Evolutionary conservation across 345 rosid species (phyloP), one percentile per base, ranked within the genome.

Genomic region (Viola odorata): DNA sequence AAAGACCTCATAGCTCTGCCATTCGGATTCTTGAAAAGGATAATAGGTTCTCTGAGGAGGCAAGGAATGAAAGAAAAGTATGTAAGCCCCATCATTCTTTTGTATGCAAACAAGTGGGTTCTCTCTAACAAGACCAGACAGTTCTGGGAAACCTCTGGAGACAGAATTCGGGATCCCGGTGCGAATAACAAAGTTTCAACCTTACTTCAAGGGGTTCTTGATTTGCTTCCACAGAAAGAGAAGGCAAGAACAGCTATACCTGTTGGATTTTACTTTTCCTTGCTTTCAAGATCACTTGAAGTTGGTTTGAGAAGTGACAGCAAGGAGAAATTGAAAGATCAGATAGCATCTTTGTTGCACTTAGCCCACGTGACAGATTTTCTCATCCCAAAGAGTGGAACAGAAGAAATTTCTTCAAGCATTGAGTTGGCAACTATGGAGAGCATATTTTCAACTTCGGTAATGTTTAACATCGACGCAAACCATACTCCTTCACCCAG

Each of bases 11-110:
- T 82, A 9, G 83, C 78, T 55, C 80, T 86, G 45, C 91, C 91
- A 15, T 84, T 81, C 5, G 77, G 75, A 64, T 86, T 84, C 79
- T 81, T 89, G 82, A 84, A 59, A 68, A 79, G 92, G 65, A 82
- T 89, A 53, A 75, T 81, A 61, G 87, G 82, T 42, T 84, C 94
- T 56, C 59, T 86, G 72, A 78, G 94, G 68, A 73, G 96, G 70
- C 94, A 89, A 69, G 94, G 96, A 38, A 86, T 89, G 96, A 89
- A 83, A 67, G 94, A 89, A 50, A 89, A 81, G 55, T 81, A 81
- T 38, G 87, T 84, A 16, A 83, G 77, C 41, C 91, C 91, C 17
- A 66, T 89, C 47, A 71, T 86, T 5, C 80, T 84, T 55, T 77
- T 89, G 71, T 86, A 71, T 9, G 81, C 86, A 37, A 83, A 80